Evolutionary conservation across 345 rosid genomes (phyloP).

Genomic region (Citrus trifoliata): DNA sequence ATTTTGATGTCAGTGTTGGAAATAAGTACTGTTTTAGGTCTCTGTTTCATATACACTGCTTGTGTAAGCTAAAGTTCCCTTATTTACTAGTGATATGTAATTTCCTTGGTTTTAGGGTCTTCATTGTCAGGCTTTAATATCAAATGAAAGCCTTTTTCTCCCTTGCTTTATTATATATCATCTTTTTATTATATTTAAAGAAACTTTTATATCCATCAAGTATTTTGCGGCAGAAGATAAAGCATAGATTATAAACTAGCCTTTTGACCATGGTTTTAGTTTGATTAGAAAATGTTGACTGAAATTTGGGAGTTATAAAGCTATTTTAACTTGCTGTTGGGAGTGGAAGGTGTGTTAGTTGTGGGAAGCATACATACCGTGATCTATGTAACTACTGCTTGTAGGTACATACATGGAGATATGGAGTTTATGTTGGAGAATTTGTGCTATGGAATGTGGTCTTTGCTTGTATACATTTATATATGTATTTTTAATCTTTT

Average conservation of each 20-base stretch:
- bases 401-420: too few species aligned
- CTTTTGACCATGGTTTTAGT: not conserved
- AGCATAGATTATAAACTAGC: not conserved
- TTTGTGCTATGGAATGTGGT: too few species aligned
- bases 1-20: not conserved
- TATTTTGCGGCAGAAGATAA: not conserved
- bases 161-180: not conserved
- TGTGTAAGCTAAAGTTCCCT: not conserved
- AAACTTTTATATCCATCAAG: not conserved
- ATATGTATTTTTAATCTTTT: not conserved
- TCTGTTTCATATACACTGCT: not conserved
- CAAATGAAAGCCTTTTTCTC: not conserved
- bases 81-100: not conserved
- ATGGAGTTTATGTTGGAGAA: not conserved
- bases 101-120: not conserved
- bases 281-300: not conserved
- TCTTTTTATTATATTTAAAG: not conserved
- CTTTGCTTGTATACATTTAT: not conserved
- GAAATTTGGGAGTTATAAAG: not conserved
- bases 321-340: not conserved
- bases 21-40: not conserved
- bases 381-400: not conserved
- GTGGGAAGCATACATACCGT: not conserved
- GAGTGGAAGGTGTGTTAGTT: not conserved
- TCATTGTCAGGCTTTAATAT: not conserved